Percentiles rank a stretch among this genome's conserved stretches.
Conservation (phyloP, 2,329 filamentous ascomycete species). For the Fusarium sp. region DNA sequence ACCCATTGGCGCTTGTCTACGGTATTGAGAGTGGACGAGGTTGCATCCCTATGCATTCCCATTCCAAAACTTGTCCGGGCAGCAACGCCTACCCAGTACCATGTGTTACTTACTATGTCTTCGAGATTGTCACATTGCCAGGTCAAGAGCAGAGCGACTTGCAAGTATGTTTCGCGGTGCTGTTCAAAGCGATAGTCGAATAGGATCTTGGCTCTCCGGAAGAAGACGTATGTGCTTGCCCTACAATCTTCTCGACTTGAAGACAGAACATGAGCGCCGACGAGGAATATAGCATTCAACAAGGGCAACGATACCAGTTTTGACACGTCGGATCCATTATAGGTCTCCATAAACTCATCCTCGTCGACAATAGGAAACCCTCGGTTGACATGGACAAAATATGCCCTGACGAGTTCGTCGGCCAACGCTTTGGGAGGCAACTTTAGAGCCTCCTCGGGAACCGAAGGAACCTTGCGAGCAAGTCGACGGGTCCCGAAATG, state of each 20-base stretch:
- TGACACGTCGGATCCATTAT: constrained; percentile 59
- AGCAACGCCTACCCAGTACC: constrained; percentile 66
- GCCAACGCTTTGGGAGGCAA: constrained; percentile 62
- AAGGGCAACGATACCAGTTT: constrained; percentile 62
- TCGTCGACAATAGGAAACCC: constrained; percentile 67
- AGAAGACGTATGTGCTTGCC: constrained; percentile 60
- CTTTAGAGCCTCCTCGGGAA: constrained; percentile 62
- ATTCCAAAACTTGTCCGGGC: constrained; percentile 65
- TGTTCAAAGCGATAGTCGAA: constrained; percentile 67
- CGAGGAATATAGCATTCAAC: constrained; percentile 64
- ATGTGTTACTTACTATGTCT: constrained; percentile 66
- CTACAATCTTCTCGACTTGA: constrained; percentile 58
- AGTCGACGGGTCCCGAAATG: constrained; percentile 54
- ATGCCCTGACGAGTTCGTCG: constrained; percentile 64
- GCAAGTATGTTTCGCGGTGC: constrained; percentile 66
- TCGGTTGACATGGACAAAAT: constrained; percentile 64
- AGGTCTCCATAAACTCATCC: constrained; percentile 64
- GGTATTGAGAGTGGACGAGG: constrained; percentile 47
- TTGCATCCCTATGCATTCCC: constrained; percentile 63
- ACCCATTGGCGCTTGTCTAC: constrained; percentile 55
- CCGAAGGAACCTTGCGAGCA: constrained; percentile 56
- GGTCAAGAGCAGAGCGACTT: constrained; percentile 66
- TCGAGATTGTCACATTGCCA: constrained; percentile 69
- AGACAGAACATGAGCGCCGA: constrained; percentile 64
- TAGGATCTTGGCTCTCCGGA: constrained; percentile 65